Conservation (phyloP, 2,329 filamentous ascomycete species). For the Aspergillus udagawae region DNA sequence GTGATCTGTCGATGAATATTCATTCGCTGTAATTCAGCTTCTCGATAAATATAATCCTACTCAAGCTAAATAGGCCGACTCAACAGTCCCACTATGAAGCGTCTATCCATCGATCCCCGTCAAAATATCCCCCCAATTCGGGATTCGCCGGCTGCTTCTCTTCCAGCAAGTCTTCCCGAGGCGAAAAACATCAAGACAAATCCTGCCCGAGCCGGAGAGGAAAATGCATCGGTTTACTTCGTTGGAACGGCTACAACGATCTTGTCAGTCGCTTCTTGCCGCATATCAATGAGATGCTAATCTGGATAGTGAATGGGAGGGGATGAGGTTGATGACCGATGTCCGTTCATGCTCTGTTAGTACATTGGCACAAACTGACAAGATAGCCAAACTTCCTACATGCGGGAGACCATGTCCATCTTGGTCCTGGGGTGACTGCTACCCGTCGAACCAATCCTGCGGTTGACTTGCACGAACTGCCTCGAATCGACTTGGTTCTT, state of each 20-base stretch:
- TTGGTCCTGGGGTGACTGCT: conserved; percentile 59
- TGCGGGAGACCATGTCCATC: conserved; percentile 62
- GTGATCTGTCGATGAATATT: background rate
- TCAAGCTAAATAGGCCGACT: background rate
- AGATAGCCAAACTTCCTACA: conserved; percentile 61
- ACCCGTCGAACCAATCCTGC: conserved; percentile 56
- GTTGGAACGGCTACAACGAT: conserved; percentile 40
- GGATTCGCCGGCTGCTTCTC: conserved; percentile 23
- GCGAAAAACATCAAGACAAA: conserved; percentile 45
- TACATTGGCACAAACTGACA: background rate
- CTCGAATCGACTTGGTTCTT: conserved; percentile 56
- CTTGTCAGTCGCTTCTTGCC: conserved; percentile 18
- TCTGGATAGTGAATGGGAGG: conserved; percentile 34
- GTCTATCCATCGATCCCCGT: conserved; percentile 31
- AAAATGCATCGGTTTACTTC: conserved; percentile 38
- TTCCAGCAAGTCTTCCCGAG: conserved; percentile 36
- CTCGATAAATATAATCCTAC: no score
- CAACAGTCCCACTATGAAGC: background rate
- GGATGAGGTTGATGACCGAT: conserved; percentile 40
- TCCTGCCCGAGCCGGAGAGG: conserved; percentile 29
- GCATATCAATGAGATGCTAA: conserved; percentile 2
- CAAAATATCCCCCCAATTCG: conserved; percentile 37
- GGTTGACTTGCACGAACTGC: conserved; percentile 56
- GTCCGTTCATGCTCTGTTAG: conserved; percentile 4
- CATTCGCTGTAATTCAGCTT: no score